These are phyloP conservation scores for Agrocybe praecox DNA, from an alignment of 768 basidiomycete species.

Conservation along the genomic window DNA sequence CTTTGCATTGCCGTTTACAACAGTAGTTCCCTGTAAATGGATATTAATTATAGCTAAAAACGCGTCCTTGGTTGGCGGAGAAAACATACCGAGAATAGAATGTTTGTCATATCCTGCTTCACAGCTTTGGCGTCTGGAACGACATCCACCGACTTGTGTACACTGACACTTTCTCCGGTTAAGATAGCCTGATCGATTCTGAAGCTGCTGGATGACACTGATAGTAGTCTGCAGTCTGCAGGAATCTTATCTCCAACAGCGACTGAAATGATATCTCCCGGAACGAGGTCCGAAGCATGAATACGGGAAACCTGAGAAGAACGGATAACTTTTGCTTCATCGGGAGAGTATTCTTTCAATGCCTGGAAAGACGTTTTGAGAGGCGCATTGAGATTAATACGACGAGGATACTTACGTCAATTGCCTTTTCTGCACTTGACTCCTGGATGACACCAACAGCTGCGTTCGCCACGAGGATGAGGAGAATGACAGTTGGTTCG, in stretches of 20 bases:
- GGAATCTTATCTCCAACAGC: constrained; percentile 96
- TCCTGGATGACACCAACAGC: constrained; percentile 97
- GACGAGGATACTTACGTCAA: constrained; percentile 71
- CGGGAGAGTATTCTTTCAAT: constrained; percentile 94
- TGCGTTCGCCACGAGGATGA: constrained; percentile 97
- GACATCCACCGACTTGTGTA: constrained; percentile 73
- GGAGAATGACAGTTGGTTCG: constrained; percentile 91
- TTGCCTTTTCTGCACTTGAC: constrained; percentile 93
- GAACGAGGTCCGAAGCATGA: constrained; percentile 89
- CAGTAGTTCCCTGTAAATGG: constrained; percentile 79
- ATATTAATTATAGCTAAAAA: neutral
- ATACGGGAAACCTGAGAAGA: constrained; percentile 69
- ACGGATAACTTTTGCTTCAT: constrained; percentile 91
- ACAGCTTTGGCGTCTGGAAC: constrained; percentile 81
- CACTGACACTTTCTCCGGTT: constrained; percentile 91
- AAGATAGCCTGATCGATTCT: constrained; percentile 95
- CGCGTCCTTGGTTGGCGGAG: neutral
- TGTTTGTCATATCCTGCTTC: constrained; percentile 98
- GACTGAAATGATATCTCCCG: constrained; percentile 90
- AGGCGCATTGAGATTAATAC: neutral
- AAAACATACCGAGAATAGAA: constrained; percentile 81
- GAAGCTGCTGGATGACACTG: constrained; percentile 91
- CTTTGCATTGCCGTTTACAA: constrained; percentile 89
- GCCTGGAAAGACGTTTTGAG: constrained; percentile 54
- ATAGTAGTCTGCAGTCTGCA: constrained; percentile 89